phyloP scores from a whole-genome alignment of 2,329 filamentous ascomycete genomes.

The Ophiostoma australiae region DNA sequence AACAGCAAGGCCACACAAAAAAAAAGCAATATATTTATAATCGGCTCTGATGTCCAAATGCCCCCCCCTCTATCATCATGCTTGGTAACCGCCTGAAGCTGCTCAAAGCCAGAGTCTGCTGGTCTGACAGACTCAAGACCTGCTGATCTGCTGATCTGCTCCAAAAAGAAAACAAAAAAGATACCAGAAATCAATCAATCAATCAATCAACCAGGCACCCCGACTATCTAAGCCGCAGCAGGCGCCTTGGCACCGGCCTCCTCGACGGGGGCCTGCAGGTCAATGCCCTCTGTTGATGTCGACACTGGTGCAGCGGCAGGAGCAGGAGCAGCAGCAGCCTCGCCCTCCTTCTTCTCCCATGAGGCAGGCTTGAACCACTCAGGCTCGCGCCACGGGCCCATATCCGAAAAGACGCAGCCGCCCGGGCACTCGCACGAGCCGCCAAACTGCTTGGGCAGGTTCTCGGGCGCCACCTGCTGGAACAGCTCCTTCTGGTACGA shows the following conservation, averaged over 20 bases:
- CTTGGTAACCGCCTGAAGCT: neutral
- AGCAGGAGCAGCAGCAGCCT: conserved; percentile 37
- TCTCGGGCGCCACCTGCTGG: conserved; percentile 79
- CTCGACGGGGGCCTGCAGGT: neutral
- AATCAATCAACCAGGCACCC: neutral
- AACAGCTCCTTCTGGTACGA: conserved; percentile 81
- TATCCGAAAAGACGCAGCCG: conserved; percentile 81
- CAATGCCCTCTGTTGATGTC: conserved; percentile 35
- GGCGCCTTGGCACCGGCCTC: conserved; percentile 24
- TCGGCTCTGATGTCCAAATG: neutral
- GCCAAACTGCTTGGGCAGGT: conserved; percentile 81
- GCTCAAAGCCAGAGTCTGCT: neutral
- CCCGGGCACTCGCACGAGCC: conserved; percentile 76
- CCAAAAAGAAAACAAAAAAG: neutral
- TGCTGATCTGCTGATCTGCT: neutral
- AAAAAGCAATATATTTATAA: neutral
- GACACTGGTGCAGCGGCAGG: conserved; percentile 27
- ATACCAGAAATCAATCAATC: neutral
- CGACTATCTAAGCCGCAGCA: conserved; percentile 29
- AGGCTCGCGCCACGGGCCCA: conserved; percentile 79
- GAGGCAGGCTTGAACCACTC: conserved; percentile 62
- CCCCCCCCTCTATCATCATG: neutral
- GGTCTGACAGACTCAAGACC: neutral
- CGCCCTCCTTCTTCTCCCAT: conserved; percentile 50
- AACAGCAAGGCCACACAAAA: neutral